Evolutionary conservation across 2,329 filamentous ascomycete genomes (phyloP).

Genomic region (Ophiosphaerella narmari): DNA sequence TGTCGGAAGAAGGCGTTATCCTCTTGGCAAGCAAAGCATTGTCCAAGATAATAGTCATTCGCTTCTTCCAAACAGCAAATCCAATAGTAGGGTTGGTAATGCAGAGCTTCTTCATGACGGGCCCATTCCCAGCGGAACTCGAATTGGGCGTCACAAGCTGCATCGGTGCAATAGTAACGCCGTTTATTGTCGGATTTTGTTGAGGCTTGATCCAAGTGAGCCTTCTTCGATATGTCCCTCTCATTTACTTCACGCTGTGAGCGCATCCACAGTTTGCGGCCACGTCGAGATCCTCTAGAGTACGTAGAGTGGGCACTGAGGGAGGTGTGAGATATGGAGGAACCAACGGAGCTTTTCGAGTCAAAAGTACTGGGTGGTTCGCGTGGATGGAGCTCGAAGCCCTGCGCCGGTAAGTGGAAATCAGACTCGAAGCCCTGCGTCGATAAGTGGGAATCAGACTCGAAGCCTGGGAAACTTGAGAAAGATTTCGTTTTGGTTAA

Average conservation of each 20-base stretch:
- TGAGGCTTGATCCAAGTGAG: background rate
- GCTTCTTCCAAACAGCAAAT: background rate
- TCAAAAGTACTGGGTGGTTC: background rate
- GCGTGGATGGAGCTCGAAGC: background rate
- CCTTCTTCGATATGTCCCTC: background rate
- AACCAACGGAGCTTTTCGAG: background rate
- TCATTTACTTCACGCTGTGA: background rate
- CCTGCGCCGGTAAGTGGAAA: background rate
- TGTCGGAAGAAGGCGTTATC: background rate
- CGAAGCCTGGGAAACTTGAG: no score
- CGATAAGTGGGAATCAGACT: background rate
- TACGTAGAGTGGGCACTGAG: background rate
- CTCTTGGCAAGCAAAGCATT: background rate
- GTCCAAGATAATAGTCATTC: background rate
- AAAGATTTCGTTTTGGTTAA: no score
- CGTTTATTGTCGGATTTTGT: no score
- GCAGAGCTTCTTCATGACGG: conserved; percentile 1
- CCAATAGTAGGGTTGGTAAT: conserved; percentile 2
- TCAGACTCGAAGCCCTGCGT: background rate
- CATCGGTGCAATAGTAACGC: background rate
- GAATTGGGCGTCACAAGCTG: background rate
- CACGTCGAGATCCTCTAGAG: background rate
- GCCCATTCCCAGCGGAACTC: background rate
- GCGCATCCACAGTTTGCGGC: background rate
- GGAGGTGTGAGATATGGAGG: background rate